Conservation (phyloP, 805 yeast genomes). For the Kodamaea laetipori region DNA sequence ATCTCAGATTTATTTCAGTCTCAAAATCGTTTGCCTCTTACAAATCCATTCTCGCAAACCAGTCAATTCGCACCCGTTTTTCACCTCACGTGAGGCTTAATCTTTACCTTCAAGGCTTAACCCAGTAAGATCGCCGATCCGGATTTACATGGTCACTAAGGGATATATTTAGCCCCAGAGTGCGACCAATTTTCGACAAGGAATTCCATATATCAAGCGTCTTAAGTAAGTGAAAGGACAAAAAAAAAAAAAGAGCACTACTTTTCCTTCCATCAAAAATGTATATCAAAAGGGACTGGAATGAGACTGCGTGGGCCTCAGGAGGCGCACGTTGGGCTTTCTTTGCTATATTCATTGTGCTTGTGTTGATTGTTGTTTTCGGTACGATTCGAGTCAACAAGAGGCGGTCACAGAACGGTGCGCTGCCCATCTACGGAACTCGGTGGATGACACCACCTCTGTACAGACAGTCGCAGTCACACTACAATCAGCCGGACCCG, state of each 20-base stretch:
- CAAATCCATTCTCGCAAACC: too few species aligned
- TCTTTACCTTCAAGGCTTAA: too few species aligned
- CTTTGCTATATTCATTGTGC: slow-evolving; percentile 59
- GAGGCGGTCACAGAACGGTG: slow-evolving; percentile 50
- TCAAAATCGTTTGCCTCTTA: too few species aligned
- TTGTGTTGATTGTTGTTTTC: slow-evolving; percentile 47
- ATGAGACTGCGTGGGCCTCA: slow-evolving; percentile 17
- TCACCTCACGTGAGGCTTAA: too few species aligned
- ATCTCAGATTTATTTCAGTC: too few species aligned
- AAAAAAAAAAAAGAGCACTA: not conserved
- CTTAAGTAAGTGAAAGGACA: not conserved
- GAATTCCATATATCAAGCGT: not conserved
- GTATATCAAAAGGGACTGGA: slow-evolving; percentile 14
- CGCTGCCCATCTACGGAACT: slow-evolving; percentile 70
- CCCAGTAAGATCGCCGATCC: too few species aligned
- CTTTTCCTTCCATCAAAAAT: slow-evolving; percentile 1
- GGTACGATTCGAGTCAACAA: slow-evolving; percentile 58
- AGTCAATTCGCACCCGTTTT: too few species aligned
- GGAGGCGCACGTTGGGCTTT: slow-evolving; percentile 63
- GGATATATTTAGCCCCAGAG: too few species aligned
- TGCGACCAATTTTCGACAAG: not conserved
- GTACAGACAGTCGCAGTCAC: slow-evolving; percentile 65
- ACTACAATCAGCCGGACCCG: slow-evolving; percentile 46
- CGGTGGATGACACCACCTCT: slow-evolving; percentile 88
- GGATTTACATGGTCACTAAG: too few species aligned